phyloP scores from a whole-genome alignment of 2,329 filamentous ascomycete species.

The Plectosphaerella cucumerina region DNA sequence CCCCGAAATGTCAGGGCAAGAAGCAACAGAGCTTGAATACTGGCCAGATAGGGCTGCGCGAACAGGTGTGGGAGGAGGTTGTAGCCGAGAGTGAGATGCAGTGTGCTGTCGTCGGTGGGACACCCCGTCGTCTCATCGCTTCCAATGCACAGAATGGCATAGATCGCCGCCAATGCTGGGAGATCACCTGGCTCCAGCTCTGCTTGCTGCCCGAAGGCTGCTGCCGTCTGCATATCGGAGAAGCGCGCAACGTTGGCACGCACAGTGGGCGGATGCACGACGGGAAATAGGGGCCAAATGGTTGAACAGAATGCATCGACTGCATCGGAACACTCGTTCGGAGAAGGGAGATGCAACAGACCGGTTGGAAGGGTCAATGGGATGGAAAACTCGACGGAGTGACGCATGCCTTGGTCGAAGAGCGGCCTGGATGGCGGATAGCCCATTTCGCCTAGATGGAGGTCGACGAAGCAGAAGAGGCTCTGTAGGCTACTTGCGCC shows the following conservation, averaged over 20 bases:
- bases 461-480: slow-evolving; percentile 17
- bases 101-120: slow-evolving; percentile 9
- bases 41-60: slow-evolving; percentile 12
- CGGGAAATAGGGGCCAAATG: slow-evolving; percentile 15
- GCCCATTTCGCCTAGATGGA: slow-evolving; percentile 14
- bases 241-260: slow-evolving; percentile 9
- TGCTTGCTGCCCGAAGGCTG: background rate
- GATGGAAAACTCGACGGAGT: slow-evolving; percentile 16
- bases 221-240: background rate
- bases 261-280: slow-evolving; percentile 11
- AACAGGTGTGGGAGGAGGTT: slow-evolving; percentile 14
- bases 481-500: slow-evolving; percentile 18
- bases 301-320: slow-evolving; percentile 13
- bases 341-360: slow-evolving; percentile 5
- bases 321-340: slow-evolving; percentile 2
- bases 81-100: slow-evolving; percentile 13
- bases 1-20: slow-evolving; percentile 13
- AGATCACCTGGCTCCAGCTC: slow-evolving; percentile 1
- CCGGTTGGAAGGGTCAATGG: slow-evolving; percentile 8
- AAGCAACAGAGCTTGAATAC: slow-evolving; percentile 17
- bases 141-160: slow-evolving; percentile 14
- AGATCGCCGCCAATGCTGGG: slow-evolving; percentile 9
- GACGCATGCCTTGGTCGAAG: slow-evolving; percentile 17
- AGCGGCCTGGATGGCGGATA: slow-evolving; percentile 12
- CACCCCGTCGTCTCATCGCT: slow-evolving; percentile 11